phyloP scores from a whole-genome alignment of 257 asterid species.

The Petunia axillaris region DNA sequence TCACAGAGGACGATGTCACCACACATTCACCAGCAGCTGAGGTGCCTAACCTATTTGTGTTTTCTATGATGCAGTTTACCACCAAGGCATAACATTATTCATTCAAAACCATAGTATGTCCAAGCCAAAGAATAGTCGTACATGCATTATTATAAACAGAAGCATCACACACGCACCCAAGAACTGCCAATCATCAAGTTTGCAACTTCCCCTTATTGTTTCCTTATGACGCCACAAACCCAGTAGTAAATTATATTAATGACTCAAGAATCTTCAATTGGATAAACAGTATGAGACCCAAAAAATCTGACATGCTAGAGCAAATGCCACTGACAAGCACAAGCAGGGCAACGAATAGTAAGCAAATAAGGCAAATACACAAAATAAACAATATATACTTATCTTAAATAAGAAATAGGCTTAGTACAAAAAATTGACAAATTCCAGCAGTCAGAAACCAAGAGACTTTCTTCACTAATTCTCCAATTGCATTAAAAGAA shows the following conservation, averaged over 20 bases:
- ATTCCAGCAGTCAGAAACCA: not conserved
- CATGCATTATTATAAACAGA: not conserved
- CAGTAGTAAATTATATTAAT: not conserved
- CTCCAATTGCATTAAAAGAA: not conserved
- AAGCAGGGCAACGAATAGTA: not conserved
- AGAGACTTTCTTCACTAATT: constrained; percentile 1
- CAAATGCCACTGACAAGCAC: not conserved
- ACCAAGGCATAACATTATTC: not conserved
- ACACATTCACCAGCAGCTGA: constrained; percentile 12
- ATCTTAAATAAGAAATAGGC: not conserved
- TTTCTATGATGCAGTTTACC: not conserved
- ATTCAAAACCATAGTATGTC: not conserved
- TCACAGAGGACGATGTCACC: not conserved
- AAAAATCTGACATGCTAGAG: constrained; percentile 9
- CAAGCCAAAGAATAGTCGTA: not conserved
- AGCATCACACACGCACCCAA: not conserved
- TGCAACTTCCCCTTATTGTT: constrained; percentile 6
- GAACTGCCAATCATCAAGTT: not conserved
- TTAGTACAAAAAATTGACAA: not conserved
- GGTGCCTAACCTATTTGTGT: not conserved
- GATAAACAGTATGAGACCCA: constrained; percentile 2
- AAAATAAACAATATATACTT: not conserved
- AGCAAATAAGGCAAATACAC: not conserved
- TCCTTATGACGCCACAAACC: constrained; percentile 12
- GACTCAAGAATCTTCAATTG: not conserved